These are phyloP conservation scores for Pezicula radicicola DNA, from an alignment of 2,329 filamentous ascomycete species.

Conservation along the genomic window DNA sequence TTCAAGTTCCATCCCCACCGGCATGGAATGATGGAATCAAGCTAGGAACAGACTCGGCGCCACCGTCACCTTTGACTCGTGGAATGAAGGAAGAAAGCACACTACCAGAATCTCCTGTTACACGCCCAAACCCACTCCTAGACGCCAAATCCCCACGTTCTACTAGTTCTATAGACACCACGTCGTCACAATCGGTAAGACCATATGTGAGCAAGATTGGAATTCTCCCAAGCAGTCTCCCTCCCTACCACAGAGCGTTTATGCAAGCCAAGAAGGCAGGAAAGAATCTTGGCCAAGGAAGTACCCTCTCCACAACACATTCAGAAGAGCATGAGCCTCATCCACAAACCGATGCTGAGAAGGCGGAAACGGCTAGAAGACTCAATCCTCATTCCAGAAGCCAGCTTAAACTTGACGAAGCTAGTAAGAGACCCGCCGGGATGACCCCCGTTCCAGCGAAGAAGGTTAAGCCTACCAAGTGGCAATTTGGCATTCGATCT, in stretches of 20 bases:
- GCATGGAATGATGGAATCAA: conserved; percentile 38
- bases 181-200: conserved; percentile 20
- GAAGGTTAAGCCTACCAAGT: conserved; percentile 79
- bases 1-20: conserved; percentile 53
- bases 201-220: conserved; percentile 73
- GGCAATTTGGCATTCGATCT: conserved; percentile 97
- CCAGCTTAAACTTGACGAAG: conserved; percentile 65
- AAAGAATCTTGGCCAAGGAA: conserved; percentile 35
- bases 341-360: conserved; percentile 64
- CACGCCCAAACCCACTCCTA: conserved; percentile 19
- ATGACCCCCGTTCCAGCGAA: conserved; percentile 65
- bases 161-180: conserved; percentile 26
- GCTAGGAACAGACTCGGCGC: conserved; percentile 20
- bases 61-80: conserved; percentile 12
- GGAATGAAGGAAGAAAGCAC: not conserved
- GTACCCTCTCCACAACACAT: conserved; percentile 32
- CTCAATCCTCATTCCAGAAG: conserved; percentile 83
- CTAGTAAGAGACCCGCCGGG: conserved; percentile 54
- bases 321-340: conserved; percentile 32
- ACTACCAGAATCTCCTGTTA: not conserved
- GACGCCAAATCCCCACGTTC: conserved; percentile 29
- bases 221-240: conserved; percentile 86
- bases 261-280: conserved; percentile 70
- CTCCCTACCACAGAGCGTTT: conserved; percentile 85
- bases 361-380: conserved; percentile 75